phyloP scores from a whole-genome alignment of 1,284 basidiomycete species.

The Ustilago vetiveriae region DNA sequence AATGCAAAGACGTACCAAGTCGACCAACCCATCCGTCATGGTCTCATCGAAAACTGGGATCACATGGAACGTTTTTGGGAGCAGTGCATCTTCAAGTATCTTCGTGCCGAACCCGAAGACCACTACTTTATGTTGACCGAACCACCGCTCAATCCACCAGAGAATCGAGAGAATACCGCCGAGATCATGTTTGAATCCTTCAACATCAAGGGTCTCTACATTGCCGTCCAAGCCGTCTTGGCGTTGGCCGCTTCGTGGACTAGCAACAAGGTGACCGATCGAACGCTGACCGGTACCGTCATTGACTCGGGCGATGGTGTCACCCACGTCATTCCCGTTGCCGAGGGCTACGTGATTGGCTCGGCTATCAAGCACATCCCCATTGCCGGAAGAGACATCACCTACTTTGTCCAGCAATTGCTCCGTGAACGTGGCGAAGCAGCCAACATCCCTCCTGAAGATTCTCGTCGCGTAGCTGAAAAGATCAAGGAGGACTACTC shows the following conservation, averaged over 20 bases:
- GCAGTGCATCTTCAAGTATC: conserved; percentile 99
- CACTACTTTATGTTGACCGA: conserved; percentile 98
- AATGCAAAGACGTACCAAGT: conserved; percentile 91
- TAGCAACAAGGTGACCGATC: conserved; percentile 88
- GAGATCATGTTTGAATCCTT: conserved; percentile 99
- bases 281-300: conserved; percentile 95
- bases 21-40: conserved; percentile 96
- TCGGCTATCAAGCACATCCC: conserved; percentile 99
- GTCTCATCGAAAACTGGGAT: conserved; percentile 99
- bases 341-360: conserved; percentile 98
- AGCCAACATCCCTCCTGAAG: conserved; percentile 90
- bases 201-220: conserved; percentile 97
- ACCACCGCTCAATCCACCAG: conserved; percentile 95
- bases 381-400: conserved; percentile 96
- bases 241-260: conserved; percentile 98
- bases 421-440: conserved; percentile 95
- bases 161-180: conserved; percentile 98
- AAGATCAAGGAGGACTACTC: conserved; percentile 97
- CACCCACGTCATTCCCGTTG: conserved; percentile 92
- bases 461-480: conserved; percentile 88
- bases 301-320: conserved; percentile 99
- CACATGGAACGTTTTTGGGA: conserved; percentile 99
- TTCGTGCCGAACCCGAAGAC: conserved; percentile 97
- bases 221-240: conserved; percentile 98
- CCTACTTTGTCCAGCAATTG: conserved; percentile 95